A percentile compares a stretch with the other conserved stretches of the same genome.
Evolutionary conservation across 1,139 yeast species (phyloP).

Genomic region (Taphrina wiesneri): DNA sequence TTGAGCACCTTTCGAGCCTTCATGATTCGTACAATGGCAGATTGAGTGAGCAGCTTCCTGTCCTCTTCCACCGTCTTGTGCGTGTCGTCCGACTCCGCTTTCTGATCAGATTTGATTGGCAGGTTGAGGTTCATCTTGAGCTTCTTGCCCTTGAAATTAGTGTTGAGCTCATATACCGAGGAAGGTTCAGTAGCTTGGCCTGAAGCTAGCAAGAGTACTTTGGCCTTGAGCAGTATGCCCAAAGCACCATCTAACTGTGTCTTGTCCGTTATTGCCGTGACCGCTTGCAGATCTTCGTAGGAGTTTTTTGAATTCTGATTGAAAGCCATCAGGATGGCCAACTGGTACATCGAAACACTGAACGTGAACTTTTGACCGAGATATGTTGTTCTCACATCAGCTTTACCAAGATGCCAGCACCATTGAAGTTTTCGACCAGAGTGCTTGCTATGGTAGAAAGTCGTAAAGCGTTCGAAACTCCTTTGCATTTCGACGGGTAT

Average conservation of each 20-base stretch:
- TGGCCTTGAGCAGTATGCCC: conserved; percentile 74
- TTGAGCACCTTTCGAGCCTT: conserved; percentile 63
- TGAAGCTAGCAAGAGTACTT: conserved; percentile 58
- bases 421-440: conserved; percentile 87
- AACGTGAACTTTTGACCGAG: conserved; percentile 76
- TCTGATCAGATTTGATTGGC: conserved; percentile 75
- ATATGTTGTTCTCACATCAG: conserved; percentile 86
- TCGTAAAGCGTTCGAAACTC: conserved; percentile 67
- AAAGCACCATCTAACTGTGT: conserved; percentile 73
- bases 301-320: conserved; percentile 66
- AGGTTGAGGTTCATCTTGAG: conserved; percentile 80
- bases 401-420: conserved; percentile 94
- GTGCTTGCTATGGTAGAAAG: conserved; percentile 72
- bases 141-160: conserved; percentile 82
- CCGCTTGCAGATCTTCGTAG: conserved; percentile 60
- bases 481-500: conserved; percentile 64
- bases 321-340: conserved; percentile 78
- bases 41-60: conserved; percentile 81
- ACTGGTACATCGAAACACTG: conserved; percentile 80
- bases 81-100: conserved; percentile 77
- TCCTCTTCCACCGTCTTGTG: conserved; percentile 83
- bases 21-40: conserved; percentile 91
- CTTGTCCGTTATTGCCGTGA: conserved; percentile 62
- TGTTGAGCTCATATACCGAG: conserved; percentile 60
- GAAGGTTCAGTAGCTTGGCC: conserved; percentile 42